Conservation (phyloP, 2,329 filamentous ascomycete genomes). For the Helotiales sp. region DNA sequence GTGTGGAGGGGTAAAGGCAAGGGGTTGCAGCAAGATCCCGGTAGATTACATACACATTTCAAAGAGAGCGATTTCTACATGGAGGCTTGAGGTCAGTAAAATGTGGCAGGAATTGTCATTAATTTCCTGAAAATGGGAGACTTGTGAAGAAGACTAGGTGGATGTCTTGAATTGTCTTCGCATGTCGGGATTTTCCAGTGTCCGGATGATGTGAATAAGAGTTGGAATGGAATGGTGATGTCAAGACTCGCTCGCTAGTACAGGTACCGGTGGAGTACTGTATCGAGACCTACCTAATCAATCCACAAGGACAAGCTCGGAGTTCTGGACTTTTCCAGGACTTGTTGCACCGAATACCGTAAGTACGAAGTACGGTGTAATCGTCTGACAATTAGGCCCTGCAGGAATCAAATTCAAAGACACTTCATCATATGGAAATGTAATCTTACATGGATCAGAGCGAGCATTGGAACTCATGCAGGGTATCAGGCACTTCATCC, state of each 20-base stretch:
- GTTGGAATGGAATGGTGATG: slow-evolving; percentile 8
- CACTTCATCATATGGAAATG: neutral
- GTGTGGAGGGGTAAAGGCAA: neutral
- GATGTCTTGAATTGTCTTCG: neutral
- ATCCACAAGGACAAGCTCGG: neutral
- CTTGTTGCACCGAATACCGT: neutral
- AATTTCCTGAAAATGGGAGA: no score
- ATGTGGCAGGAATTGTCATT: no score
- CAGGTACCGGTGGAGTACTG: neutral
- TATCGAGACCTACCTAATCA: neutral
- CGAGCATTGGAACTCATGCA: neutral
- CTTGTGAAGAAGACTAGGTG: neutral
- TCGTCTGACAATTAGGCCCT: no score
- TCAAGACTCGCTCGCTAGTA: slow-evolving; percentile 5
- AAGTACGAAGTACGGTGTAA: no score
- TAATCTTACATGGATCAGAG: neutral
- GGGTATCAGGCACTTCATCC: slow-evolving; percentile 10
- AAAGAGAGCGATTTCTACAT: neutral
- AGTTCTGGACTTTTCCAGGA: neutral
- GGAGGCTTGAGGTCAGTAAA: neutral
- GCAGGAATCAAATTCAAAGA: neutral
- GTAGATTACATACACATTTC: slow-evolving; percentile 36
- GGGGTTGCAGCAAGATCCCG: slow-evolving; percentile 26
- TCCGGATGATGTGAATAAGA: neutral
- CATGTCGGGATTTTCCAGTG: slow-evolving; percentile 2